Base-by-base conservation (phyloP, 2,329 filamentous ascomycete species). In the Alternaria burnsii region DNA sequence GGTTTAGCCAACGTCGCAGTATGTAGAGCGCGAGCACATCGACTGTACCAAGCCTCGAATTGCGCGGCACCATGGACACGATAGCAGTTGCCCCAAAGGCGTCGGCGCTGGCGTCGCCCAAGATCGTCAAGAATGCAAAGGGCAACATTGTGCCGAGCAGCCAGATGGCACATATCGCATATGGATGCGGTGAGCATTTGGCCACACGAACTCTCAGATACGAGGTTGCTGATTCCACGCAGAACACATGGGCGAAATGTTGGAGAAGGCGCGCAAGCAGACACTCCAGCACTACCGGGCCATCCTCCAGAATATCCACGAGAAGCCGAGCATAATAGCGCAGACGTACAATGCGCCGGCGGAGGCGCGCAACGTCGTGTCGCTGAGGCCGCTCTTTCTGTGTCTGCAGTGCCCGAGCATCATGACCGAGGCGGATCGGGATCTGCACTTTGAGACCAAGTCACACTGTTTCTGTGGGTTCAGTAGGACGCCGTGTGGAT, bases 201-300 rank as follows among this genome's bases (percentile, higher is more conserved):
- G 11, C 16, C 24, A 20, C 41, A 10, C 28, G 16, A 18, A 38
- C 11, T 32, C 11, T 8, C 28, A 7, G 20, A 28, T 12, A 11
- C 24, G 47, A 16, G 34, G n/a, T 34, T 28, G 56, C 73, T 78
- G 56, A 78, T 62, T 9, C 20, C 46, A 24, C 34, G 54, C 71
- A 93, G 91, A 92, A 76, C 91, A 94, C 78, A 85, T 92, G 50
- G 88, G 91, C 75, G 82, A 84, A 24, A 85, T 93, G 61, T 83
- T 93, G 46, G 86, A 87, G 63, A 87, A 89, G 63, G 86, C 87
- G 16, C 88, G 88, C 78, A 89, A 91, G 69, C 88, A 85, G 63
- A 90, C 89, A 20, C 87, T 91, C 61, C 83, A 87, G 56, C 87
- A 91, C 70, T 94, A 94, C 79, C 91, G 89, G 73, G 85, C 87